Evolutionary conservation across 2,329 filamentous ascomycete genomes (phyloP).

Genomic region (Aspergillus fischeri): DNA sequence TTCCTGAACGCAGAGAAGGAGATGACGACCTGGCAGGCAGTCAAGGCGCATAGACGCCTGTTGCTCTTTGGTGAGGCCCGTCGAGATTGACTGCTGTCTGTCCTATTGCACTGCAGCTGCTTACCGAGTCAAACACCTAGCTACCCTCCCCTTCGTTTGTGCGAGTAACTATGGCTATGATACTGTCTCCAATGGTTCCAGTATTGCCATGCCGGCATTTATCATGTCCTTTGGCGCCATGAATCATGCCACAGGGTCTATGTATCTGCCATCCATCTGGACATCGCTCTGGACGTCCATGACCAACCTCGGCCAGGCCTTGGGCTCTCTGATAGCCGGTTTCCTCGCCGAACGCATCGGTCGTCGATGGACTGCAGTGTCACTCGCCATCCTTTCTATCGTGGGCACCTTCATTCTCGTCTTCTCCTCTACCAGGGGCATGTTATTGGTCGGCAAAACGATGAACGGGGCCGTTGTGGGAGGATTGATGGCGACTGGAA

Average conservation of each 20-base stretch:
- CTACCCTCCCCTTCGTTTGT: not conserved
- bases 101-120: too few species aligned
- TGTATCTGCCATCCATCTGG: slow-evolving; percentile 18
- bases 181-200: not conserved
- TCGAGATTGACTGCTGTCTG: too few species aligned
- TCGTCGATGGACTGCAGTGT: slow-evolving; percentile 30
- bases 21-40: too few species aligned
- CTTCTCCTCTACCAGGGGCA: slow-evolving; percentile 9
- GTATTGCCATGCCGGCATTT: not conserved
- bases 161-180: not conserved
- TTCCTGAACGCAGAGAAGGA: too few species aligned
- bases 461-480: slow-evolving; percentile 15
- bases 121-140: too few species aligned
- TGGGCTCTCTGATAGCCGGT: slow-evolving; percentile 23
- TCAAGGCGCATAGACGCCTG: too few species aligned
- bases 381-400: slow-evolving; percentile 21
- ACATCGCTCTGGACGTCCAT: slow-evolving; percentile 20
- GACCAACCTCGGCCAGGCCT: slow-evolving; percentile 16
- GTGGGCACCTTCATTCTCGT: slow-evolving; percentile 13
- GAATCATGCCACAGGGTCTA: too few species aligned
- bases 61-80: too few species aligned
- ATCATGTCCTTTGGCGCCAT: not conserved
- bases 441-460: slow-evolving; percentile 16
- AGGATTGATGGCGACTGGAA: slow-evolving; percentile 14
- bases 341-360: slow-evolving; percentile 32